phyloP scores from a whole-genome alignment of 306 rosid species.

The Castanospermum australe region DNA sequence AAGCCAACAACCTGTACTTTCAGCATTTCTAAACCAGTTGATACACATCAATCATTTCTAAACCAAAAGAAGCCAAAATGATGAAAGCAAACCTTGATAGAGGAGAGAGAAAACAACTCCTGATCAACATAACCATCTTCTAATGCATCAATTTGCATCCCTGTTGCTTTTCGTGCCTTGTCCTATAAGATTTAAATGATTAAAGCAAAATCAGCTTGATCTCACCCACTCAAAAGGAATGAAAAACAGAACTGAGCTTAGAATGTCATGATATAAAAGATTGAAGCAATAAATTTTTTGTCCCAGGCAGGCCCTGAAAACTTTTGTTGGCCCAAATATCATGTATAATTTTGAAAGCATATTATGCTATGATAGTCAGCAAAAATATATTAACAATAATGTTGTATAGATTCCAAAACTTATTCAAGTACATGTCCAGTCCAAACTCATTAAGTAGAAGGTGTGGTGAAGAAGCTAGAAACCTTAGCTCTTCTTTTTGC shows the following conservation, averaged over 20 bases:
- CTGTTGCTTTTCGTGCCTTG: constrained; percentile 81
- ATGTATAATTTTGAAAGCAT: background rate
- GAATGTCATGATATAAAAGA: background rate
- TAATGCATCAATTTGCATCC: constrained; percentile 79
- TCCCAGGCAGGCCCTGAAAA: background rate
- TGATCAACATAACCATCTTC: constrained; percentile 76
- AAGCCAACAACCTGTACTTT: background rate
- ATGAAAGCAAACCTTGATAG: constrained; percentile 74
- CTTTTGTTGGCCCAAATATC: background rate
- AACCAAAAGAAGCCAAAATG: background rate
- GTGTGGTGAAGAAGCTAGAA: background rate
- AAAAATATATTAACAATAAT: background rate
- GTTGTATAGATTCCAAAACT: background rate
- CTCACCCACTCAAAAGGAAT: background rate
- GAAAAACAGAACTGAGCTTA: background rate
- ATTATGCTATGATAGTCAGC: background rate
- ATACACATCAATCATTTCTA: background rate
- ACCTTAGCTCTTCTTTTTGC: constrained; percentile 86
- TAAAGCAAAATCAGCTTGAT: constrained; percentile 21
- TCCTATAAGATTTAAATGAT: constrained; percentile 52
- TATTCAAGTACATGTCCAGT: background rate
- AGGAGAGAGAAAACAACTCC: constrained; percentile 79
- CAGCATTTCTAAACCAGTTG: background rate
- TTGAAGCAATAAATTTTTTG: background rate
- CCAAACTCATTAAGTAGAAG: background rate